phyloP scores from a whole-genome alignment of 305 asterid genomes.

The Salvia sclarea region DNA sequence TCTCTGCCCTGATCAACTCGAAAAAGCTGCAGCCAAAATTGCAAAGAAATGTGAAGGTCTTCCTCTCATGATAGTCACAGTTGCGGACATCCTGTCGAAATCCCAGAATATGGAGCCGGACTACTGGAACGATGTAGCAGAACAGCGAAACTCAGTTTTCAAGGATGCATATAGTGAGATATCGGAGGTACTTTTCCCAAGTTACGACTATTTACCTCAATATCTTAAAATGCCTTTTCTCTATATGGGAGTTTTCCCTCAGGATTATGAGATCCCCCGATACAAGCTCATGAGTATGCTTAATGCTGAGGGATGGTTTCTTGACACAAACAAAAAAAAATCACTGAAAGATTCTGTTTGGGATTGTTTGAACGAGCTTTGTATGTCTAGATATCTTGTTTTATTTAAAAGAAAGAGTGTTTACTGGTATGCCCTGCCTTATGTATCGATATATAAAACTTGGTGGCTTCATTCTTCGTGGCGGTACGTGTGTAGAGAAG shows the following conservation, averaged over 20 bases:
- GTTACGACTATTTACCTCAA: no score
- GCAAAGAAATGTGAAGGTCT: neutral
- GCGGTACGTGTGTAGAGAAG: constrained; percentile 11
- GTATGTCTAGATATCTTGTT: no score
- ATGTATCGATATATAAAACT: neutral
- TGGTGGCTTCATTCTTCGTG: neutral
- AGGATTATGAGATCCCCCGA: neutral
- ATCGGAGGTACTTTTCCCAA: no score
- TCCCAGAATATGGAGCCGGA: neutral
- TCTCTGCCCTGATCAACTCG: neutral
- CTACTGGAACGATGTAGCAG: constrained; percentile 9
- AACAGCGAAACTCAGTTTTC: neutral
- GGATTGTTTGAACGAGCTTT: no score
- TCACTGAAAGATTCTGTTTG: no score
- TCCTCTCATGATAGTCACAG: neutral
- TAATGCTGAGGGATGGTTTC: no score
- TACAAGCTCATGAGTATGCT: no score
- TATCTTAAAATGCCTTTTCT: no score
- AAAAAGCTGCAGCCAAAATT: neutral
- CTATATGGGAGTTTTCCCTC: no score
- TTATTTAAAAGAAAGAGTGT: no score
- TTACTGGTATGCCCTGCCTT: no score
- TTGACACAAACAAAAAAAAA: no score
- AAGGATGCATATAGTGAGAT: neutral
- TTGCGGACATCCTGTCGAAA: neutral